A percentile compares a stretch with the other conserved stretches of the same genome.
phyloP scores from a whole-genome alignment of 129 eudicot species.

The carrot (Daucus carota) region DNA sequence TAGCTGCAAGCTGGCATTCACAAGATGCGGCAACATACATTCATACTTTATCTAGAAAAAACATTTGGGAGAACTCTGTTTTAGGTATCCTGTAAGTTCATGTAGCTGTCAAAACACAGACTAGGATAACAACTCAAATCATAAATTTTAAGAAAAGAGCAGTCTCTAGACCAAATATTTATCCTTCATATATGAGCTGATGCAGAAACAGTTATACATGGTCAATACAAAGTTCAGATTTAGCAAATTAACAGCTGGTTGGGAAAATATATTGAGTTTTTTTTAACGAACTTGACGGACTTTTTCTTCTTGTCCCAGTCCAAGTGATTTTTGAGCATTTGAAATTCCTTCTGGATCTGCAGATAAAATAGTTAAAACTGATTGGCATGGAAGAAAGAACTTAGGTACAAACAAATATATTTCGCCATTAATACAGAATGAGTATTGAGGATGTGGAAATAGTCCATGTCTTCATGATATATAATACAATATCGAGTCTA shows the following conservation, averaged over 20 bases:
- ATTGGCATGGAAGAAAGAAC: background rate
- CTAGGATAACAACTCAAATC: background rate
- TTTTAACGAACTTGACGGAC: slow-evolving; percentile 67
- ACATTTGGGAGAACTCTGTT: no score
- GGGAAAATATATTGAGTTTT: background rate
- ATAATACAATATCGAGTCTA: background rate
- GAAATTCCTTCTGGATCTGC: slow-evolving; percentile 94
- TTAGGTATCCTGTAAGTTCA: background rate
- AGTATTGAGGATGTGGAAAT: background rate
- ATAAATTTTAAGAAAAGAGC: background rate
- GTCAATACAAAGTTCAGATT: background rate
- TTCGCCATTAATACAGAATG: background rate
- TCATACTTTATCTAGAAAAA: no score
- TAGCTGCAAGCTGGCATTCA: no score
- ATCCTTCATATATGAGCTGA: background rate
- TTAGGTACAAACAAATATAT: background rate
- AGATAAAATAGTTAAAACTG: slow-evolving; percentile 10
- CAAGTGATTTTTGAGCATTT: slow-evolving; percentile 89
- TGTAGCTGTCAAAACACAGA: background rate
- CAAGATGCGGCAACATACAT: no score
- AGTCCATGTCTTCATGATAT: background rate
- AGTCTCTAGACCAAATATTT: background rate
- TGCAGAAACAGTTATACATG: background rate
- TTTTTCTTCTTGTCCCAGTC: slow-evolving; percentile 85
- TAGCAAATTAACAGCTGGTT: background rate